Conservation (phyloP, 2,329 filamentous ascomycete genomes). For the Teratosphaeria zuluensis region DNA sequence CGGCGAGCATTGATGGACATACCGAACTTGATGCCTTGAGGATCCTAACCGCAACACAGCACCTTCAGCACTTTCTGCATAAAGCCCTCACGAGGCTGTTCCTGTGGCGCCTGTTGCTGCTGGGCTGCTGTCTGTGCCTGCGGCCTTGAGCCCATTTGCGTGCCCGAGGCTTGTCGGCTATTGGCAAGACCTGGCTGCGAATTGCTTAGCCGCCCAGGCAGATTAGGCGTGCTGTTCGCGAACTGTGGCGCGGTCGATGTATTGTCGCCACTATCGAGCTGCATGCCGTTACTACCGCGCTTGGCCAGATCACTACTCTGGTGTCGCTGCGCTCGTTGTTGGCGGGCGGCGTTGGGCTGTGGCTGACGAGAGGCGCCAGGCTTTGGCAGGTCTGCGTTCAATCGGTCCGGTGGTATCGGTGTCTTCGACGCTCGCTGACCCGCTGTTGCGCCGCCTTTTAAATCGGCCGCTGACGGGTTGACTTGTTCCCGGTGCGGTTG, state of each 20-base stretch:
- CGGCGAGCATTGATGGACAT: neutral
- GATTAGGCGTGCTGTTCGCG: slow-evolving; percentile 74
- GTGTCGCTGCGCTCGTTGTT: slow-evolving; percentile 18
- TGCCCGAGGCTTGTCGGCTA: slow-evolving; percentile 13
- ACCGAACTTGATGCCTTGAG: neutral
- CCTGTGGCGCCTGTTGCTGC: slow-evolving; percentile 41
- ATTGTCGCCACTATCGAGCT: slow-evolving; percentile 62
- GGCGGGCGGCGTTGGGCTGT: slow-evolving; percentile 62
- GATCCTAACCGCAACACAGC: slow-evolving; percentile 66
- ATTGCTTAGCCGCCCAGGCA: slow-evolving; percentile 12
- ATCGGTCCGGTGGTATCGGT: slow-evolving; percentile 35
- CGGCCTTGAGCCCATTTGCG: slow-evolving; percentile 36
- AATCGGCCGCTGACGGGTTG: slow-evolving; percentile 74
- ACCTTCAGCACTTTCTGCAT: slow-evolving; percentile 90
- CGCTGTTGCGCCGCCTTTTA: slow-evolving; percentile 41
- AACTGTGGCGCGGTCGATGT: slow-evolving; percentile 93
- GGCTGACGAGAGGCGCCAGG: slow-evolving; percentile 52
- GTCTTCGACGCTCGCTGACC: slow-evolving; percentile 48
- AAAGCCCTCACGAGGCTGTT: slow-evolving; percentile 56
- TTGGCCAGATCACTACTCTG: slow-evolving; percentile 40
- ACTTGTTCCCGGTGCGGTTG: slow-evolving; percentile 65
- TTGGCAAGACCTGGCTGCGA: slow-evolving; percentile 1
- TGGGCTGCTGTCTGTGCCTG: slow-evolving; percentile 32
- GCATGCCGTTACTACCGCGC: slow-evolving; percentile 68
- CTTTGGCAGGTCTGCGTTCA: slow-evolving; percentile 41